Percentiles rank a stretch among this genome's conserved stretches.
Evolutionary conservation across 2,329 filamentous ascomycete species (phyloP).

Genomic region (Trichoderma endophyticum): DNA sequence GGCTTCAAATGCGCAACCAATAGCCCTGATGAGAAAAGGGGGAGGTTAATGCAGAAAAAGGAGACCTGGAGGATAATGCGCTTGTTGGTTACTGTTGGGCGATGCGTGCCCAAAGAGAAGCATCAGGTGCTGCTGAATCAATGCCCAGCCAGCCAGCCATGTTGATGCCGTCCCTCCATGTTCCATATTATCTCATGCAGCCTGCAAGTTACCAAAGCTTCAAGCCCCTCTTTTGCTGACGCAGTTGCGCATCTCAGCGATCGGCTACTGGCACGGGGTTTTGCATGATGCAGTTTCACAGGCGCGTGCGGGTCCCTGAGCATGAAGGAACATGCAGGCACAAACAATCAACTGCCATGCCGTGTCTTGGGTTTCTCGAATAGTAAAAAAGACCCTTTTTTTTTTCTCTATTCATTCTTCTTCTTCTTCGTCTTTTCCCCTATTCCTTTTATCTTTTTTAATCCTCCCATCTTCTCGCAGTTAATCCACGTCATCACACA

Average conservation of each 20-base stretch:
- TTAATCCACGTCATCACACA: background rate
- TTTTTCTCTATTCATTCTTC: background rate
- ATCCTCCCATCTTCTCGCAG: background rate
- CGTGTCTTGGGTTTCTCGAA: background rate
- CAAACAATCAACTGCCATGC: background rate
- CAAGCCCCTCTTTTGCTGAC: constrained; percentile 9
- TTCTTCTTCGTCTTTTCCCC: background rate
- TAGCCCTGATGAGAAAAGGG: background rate
- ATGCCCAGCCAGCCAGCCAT: background rate
- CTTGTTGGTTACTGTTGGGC: background rate
- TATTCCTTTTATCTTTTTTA: background rate
- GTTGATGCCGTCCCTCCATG: background rate
- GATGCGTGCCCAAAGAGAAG: background rate
- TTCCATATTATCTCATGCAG: background rate
- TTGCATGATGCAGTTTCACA: background rate
- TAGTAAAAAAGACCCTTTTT: background rate
- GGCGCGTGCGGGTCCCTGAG: background rate
- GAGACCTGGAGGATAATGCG: too few species aligned
- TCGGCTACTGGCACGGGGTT: background rate
- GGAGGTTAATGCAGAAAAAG: background rate
- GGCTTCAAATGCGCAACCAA: background rate
- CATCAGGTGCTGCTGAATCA: background rate
- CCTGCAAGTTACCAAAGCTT: background rate
- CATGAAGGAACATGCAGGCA: background rate
- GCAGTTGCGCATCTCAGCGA: background rate